Evolutionary conservation across 116 monocot genomes (phyloP).

Genomic region (Trichopus zeylanicus): DNA sequence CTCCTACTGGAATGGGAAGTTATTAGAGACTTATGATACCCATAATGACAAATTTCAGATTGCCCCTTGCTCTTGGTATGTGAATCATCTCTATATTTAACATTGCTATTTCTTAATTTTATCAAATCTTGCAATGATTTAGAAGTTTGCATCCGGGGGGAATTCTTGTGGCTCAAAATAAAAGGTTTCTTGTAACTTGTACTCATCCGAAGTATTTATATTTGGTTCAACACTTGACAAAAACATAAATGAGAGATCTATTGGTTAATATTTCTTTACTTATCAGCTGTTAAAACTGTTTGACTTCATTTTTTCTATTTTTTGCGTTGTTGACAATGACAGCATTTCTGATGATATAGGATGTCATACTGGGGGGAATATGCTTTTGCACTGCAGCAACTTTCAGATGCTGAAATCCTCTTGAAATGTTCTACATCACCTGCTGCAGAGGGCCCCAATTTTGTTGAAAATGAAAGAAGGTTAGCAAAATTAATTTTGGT

Average conservation of each 20-base stretch:
- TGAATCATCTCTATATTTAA: neutral
- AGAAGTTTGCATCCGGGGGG: neutral
- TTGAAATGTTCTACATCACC: conserved; percentile 82
- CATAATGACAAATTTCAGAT: conserved; percentile 52
- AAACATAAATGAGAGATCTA: neutral
- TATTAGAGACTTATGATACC: conserved; percentile 89
- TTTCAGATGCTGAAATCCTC: conserved; percentile 69
- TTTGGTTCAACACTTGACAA: neutral
- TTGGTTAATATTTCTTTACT: no score
- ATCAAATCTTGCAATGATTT: neutral
- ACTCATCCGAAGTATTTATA: neutral
- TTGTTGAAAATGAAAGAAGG: conserved; percentile 86
- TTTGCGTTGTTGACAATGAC: neutral
- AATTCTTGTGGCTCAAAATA: no score
- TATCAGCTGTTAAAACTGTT: neutral
- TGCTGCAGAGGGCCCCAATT: conserved; percentile 72
- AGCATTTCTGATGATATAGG: conserved; percentile 25
- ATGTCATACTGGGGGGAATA: conserved; percentile 19
- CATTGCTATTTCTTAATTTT: neutral
- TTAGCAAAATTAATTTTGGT: no score
- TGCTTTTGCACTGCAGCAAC: conserved; percentile 40
- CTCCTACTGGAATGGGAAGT: conserved; percentile 41
- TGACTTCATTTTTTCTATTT: neutral
- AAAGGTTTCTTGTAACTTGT: neutral
- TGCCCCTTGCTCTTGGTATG: conserved; percentile 70